Percentiles rank a stretch among this genome's conserved stretches.
These are phyloP conservation scores for Colletotrichum trifolii DNA, from an alignment of 2,329 filamentous ascomycete genomes.

Conservation along the genomic window DNA sequence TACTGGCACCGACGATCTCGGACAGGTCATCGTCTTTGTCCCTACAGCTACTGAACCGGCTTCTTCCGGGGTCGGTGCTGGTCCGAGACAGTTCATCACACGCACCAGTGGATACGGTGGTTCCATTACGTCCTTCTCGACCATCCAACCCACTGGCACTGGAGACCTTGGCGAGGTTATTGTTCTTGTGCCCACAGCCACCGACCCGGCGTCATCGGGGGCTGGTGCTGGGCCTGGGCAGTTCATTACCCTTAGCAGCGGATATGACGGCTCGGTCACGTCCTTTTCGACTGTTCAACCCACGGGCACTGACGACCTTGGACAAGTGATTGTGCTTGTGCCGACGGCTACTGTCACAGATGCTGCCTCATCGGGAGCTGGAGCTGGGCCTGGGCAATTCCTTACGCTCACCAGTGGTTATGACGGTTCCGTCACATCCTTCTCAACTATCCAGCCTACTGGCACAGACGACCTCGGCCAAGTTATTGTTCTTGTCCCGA, in stretches of 20 bases:
- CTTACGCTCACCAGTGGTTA: conserved; percentile 10
- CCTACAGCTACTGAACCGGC: not conserved
- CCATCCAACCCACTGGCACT: not conserved
- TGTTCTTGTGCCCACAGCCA: not conserved
- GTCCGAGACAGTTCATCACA: not conserved
- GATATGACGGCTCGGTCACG: conserved; percentile 8
- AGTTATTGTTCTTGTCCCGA: conserved; percentile 10
- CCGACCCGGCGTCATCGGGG: not conserved
- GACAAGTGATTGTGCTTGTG: conserved; percentile 9
- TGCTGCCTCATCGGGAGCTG: not conserved
- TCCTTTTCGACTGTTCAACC: conserved; percentile 2
- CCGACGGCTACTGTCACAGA: not conserved
- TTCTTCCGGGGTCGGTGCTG: not conserved
- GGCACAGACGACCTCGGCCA: not conserved
- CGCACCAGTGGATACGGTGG: conserved; percentile 11
- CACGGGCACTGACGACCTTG: conserved; percentile 1
- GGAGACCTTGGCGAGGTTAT: conserved; percentile 1
- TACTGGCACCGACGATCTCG: not conserved
- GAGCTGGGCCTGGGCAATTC: not conserved
- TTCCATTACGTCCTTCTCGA: not conserved
- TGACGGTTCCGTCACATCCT: not conserved
- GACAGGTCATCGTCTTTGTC: conserved; percentile 2
- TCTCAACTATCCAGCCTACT: not conserved
- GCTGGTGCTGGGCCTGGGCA: not conserved
- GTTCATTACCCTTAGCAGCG: conserved; percentile 15